Evolutionary conservation across 257 asterid species (phyloP).

Genomic region (Voacanga thouarsii): DNA sequence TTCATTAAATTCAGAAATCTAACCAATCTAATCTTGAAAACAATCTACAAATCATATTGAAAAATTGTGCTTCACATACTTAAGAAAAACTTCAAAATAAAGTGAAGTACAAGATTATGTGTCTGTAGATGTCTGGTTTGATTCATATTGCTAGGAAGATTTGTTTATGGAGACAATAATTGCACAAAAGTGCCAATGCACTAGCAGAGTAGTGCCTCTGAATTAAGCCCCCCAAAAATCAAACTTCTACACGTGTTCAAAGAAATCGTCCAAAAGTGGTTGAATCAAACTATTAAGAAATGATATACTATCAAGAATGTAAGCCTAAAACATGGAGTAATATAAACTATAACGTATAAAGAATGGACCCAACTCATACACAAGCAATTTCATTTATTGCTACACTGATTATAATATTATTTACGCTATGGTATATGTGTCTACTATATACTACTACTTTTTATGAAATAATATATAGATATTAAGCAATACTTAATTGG

Average conservation of each 20-base stretch:
- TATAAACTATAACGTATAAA: background rate
- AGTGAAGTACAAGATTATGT: background rate
- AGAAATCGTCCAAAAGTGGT: background rate
- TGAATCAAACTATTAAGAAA: background rate
- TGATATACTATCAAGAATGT: background rate
- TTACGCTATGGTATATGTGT: too few relatives aligned
- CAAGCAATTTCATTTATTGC: background rate
- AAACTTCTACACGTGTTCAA: background rate
- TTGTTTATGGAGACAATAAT: background rate
- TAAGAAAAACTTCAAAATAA: background rate
- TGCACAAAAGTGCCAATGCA: slow-evolving; percentile 11
- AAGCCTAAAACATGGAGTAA: slow-evolving; percentile 1
- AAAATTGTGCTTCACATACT: background rate
- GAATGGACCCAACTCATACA: background rate
- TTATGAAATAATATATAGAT: too few relatives aligned
- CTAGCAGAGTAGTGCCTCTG: background rate
- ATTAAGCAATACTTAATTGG: background rate
- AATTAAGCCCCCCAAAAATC: background rate
- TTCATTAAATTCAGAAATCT: background rate
- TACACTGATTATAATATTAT: background rate
- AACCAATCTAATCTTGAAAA: background rate
- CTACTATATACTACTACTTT: too few relatives aligned
- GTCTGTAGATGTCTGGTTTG: background rate
- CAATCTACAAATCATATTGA: background rate
- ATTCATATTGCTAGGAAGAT: background rate